These are phyloP conservation scores for Colletotrichum sp. DNA, from an alignment of 2,329 filamentous ascomycete species.

Conservation along the genomic window DNA sequence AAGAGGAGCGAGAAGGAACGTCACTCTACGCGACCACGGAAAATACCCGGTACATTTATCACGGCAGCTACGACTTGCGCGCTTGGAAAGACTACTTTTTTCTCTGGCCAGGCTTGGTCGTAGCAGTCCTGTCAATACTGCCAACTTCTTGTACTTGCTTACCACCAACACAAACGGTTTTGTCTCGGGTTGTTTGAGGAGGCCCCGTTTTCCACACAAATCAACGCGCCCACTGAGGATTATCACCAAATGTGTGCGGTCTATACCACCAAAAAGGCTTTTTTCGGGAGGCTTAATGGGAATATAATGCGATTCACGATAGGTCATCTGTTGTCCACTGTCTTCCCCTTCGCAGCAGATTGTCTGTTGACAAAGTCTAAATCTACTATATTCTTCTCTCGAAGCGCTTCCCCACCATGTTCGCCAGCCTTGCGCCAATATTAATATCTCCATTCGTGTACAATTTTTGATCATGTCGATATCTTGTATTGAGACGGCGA, in stretches of 20 bases:
- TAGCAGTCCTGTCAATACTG: slow-evolving; percentile 35
- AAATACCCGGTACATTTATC: slow-evolving; percentile 29
- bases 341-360: not conserved
- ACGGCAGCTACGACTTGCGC: slow-evolving; percentile 35
- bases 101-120: slow-evolving; percentile 29
- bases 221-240: slow-evolving; percentile 34
- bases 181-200: slow-evolving; percentile 22
- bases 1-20: slow-evolving; percentile 28
- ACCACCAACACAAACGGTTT: slow-evolving; percentile 30
- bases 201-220: not conserved
- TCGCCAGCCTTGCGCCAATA: not conserved
- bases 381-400: slow-evolving; percentile 34
- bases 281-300: slow-evolving; percentile 2
- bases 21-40: slow-evolving; percentile 34
- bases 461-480: not conserved
- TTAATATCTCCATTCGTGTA: not conserved
- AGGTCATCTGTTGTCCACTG: slow-evolving; percentile 5
- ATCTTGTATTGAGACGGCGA: not conserved
- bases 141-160: slow-evolving; percentile 47
- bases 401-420: not conserved
- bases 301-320: slow-evolving; percentile 26
- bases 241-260: slow-evolving; percentile 18
- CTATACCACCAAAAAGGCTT: slow-evolving; percentile 14
- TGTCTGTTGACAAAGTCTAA: not conserved
- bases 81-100: slow-evolving; percentile 32